These are phyloP conservation scores for Coniferiporia sulphurascens DNA, from an alignment of 1,284 basidiomycete genomes.

Conservation along the genomic window DNA sequence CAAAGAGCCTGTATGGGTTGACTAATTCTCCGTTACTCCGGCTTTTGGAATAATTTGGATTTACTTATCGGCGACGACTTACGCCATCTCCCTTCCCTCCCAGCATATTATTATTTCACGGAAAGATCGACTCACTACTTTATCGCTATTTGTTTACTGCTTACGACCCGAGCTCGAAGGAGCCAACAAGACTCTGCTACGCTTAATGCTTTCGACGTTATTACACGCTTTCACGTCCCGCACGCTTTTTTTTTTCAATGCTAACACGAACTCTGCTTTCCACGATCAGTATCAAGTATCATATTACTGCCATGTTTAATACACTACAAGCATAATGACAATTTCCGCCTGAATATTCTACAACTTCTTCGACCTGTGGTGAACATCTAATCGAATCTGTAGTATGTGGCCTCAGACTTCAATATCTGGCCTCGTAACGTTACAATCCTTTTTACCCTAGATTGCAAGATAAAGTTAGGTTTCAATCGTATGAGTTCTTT, in stretches of 20 bases:
- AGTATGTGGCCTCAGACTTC: no score
- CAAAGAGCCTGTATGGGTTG: conserved; percentile 10
- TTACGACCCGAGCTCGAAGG: background rate
- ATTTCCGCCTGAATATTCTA: no score
- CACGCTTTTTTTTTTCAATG: no score
- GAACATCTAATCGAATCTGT: no score
- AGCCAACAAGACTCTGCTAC: background rate
- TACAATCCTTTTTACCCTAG: no score
- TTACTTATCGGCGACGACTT: background rate
- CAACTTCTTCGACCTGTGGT: no score
- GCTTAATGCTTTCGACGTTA: background rate
- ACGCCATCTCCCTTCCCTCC: background rate
- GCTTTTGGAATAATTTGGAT: no score
- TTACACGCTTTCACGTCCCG: background rate
- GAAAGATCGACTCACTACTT: background rate
- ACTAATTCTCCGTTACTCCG: background rate
- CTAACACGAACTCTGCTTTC: background rate
- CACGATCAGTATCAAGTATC: background rate
- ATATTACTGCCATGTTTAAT: background rate
- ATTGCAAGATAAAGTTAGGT: no score
- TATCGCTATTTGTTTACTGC: background rate
- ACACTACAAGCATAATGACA: background rate
- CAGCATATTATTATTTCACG: background rate
- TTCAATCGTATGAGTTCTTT: no score
- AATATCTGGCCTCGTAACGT: no score